Conservation (phyloP, 2,329 filamentous ascomycete genomes). For the Rachicladosporium sp. region DNA sequence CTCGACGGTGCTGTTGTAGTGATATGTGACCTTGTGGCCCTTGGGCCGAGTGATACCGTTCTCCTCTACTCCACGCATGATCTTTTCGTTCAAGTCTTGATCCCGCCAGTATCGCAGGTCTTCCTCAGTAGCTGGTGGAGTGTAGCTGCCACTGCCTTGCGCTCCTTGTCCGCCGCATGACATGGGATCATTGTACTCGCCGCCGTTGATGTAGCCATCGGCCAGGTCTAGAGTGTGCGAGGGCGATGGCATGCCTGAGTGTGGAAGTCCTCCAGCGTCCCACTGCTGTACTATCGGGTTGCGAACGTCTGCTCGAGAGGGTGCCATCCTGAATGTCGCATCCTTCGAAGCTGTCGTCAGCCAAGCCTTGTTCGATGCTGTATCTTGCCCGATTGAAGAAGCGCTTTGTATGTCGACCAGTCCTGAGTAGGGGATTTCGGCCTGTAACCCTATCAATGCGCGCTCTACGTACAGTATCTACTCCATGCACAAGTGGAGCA, state of each 20-base stretch:
- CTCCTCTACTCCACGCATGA: slow-evolving; percentile 38
- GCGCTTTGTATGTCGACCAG: too few species aligned
- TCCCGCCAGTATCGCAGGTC: slow-evolving; percentile 22
- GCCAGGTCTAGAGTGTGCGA: not conserved
- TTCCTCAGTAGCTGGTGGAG: slow-evolving; percentile 33
- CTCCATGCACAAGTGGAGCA: slow-evolving; percentile 1
- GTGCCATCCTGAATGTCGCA: slow-evolving; percentile 13
- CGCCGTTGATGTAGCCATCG: slow-evolving; percentile 5
- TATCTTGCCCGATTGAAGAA: not conserved
- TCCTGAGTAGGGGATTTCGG: too few species aligned
- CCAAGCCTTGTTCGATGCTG: not conserved
- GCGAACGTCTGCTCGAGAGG: slow-evolving; percentile 14
- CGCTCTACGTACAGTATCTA: too few species aligned
- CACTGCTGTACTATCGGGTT: slow-evolving; percentile 20
- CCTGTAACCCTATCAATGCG: too few species aligned
- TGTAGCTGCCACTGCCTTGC: slow-evolving; percentile 1
- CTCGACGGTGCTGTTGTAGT: slow-evolving; percentile 87
- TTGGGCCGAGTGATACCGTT: slow-evolving; percentile 65
- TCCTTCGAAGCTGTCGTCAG: slow-evolving; percentile 5
- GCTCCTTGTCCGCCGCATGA: too few species aligned
- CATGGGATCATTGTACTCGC: slow-evolving; percentile 1
- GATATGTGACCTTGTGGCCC: slow-evolving; percentile 83
- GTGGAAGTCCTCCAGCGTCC: slow-evolving; percentile 1
- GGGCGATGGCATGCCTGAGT: not conserved
- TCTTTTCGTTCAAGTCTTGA: slow-evolving; percentile 34